Conservation (phyloP, 805 yeast genomes). For the Candida methanosorbosa region DNA sequence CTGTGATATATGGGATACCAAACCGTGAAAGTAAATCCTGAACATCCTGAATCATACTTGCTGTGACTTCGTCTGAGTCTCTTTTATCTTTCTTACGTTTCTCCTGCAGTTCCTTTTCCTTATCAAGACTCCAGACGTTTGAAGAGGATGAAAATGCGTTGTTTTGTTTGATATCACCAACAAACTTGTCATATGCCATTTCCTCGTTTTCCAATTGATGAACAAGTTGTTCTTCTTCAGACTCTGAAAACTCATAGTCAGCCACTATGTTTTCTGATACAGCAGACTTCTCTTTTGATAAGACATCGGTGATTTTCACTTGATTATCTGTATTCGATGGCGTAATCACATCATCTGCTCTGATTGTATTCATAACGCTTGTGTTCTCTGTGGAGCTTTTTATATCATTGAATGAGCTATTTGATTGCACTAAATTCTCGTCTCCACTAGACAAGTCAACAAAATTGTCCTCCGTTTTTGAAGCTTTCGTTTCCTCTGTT, state of each 20-base stretch:
- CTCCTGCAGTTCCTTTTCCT: slow-evolving; percentile 45
- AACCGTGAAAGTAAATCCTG: slow-evolving; percentile 80
- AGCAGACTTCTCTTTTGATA: slow-evolving; percentile 1
- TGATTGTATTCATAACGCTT: too few relatives aligned
- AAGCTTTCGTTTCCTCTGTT: neutral
- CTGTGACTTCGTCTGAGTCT: slow-evolving; percentile 88
- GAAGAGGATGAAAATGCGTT: neutral
- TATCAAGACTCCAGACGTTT: slow-evolving; percentile 24
- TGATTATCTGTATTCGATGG: slow-evolving; percentile 1
- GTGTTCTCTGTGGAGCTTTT: too few relatives aligned
- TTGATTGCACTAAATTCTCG: neutral
- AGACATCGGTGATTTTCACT: slow-evolving; percentile 22
- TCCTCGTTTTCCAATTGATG: slow-evolving; percentile 63
- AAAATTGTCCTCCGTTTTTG: neutral
- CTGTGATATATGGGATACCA: slow-evolving; percentile 91
- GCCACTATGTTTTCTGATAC: slow-evolving; percentile 4
- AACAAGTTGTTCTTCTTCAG: slow-evolving; percentile 64
- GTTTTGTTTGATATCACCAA: slow-evolving; percentile 24
- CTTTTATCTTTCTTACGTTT: slow-evolving; percentile 61
- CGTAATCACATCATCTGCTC: neutral
- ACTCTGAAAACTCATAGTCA: slow-evolving; percentile 66
- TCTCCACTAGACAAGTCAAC: neutral
- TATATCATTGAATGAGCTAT: neutral
- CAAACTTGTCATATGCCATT: slow-evolving; percentile 60
- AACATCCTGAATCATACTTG: slow-evolving; percentile 79